Conservation (phyloP, 2,329 filamentous ascomycete genomes). For the Cytospora piceae region DNA sequence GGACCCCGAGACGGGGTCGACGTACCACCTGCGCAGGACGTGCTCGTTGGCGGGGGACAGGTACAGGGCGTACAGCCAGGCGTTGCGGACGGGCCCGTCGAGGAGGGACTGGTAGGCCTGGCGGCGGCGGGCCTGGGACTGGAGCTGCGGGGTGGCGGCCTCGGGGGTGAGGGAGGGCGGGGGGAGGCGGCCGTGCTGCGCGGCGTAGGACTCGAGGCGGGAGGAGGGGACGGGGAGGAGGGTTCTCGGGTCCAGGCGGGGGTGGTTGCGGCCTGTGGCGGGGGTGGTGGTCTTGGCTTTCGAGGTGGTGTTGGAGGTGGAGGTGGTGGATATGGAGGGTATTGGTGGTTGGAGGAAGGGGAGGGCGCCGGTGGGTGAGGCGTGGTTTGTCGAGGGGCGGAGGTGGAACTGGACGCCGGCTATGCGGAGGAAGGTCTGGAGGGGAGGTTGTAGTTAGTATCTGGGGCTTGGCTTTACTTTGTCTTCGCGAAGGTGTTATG, state of each 20-base stretch:
- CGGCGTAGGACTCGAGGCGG: slow-evolving; percentile 26
- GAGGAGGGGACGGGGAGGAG: slow-evolving; percentile 31
- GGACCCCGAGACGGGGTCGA: slow-evolving; percentile 64
- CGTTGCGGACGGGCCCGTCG: slow-evolving; percentile 76
- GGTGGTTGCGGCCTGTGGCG: slow-evolving; percentile 36
- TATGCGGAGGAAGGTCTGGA: slow-evolving; percentile 81
- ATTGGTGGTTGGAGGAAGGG: slow-evolving; percentile 75
- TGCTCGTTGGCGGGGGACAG: slow-evolving; percentile 68
- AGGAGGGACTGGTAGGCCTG: slow-evolving; percentile 79
- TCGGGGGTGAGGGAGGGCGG: slow-evolving; percentile 33
- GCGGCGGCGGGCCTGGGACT: slow-evolving; percentile 41
- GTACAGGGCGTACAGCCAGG: slow-evolving; percentile 89
- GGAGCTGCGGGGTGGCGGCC: slow-evolving; percentile 48
- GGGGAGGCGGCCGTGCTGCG: slow-evolving; percentile 20
- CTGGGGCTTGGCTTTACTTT: not conserved
- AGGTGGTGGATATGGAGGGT: not conserved
- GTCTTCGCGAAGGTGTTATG: not conserved
- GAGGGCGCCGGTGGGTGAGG: slow-evolving; percentile 84
- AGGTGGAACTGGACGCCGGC: slow-evolving; percentile 68
- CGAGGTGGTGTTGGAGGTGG: slow-evolving; percentile 5
- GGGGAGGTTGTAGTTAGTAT: slow-evolving; percentile 7
- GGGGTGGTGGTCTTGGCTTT: not conserved
- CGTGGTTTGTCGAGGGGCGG: slow-evolving; percentile 84
- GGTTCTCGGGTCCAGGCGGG: slow-evolving; percentile 44
- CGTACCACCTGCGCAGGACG: slow-evolving; percentile 74